Conservation (phyloP, 2,329 filamentous ascomycete species). For the Penicillium freii region DNA sequence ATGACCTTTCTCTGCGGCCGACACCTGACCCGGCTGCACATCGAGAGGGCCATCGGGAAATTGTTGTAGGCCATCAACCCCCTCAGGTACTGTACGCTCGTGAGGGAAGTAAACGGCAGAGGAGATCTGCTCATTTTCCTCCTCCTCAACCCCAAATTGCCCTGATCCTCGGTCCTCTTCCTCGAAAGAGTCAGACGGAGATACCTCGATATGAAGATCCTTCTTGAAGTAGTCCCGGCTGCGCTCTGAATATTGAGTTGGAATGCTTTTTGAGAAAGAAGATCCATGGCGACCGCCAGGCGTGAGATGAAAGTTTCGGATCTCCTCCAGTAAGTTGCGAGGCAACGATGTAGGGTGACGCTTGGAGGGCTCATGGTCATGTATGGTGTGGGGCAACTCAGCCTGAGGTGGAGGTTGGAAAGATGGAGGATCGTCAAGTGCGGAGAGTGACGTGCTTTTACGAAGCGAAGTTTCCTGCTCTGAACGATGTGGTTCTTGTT, state of each 20-base stretch:
- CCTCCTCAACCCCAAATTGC: constrained; percentile 55
- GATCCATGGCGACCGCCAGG: constrained; percentile 47
- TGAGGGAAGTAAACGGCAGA: constrained; percentile 65
- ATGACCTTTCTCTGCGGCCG: constrained; percentile 28
- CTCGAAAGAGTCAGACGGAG: constrained; percentile 26
- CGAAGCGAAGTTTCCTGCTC: constrained; percentile 24
- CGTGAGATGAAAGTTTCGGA: constrained; percentile 54
- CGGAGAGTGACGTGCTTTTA: constrained; percentile 31
- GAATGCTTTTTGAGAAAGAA: constrained; percentile 46
- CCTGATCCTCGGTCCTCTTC: constrained; percentile 23
- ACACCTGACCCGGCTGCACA: constrained; percentile 27
- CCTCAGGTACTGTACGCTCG: constrained; percentile 45
- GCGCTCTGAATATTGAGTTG: constrained; percentile 38
- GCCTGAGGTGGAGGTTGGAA: constrained; percentile 17
- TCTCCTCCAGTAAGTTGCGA: constrained; percentile 55
- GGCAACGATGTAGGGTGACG: constrained; percentile 43
- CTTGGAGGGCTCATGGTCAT: constrained; percentile 26
- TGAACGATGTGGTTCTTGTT: constrained; percentile 10
- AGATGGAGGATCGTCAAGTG: constrained; percentile 24
- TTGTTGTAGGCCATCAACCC: constrained; percentile 25
- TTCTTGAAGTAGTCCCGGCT: constrained; percentile 30
- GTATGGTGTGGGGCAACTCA: constrained; percentile 8
- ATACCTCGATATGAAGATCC: constrained; percentile 18
- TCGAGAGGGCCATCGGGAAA: constrained; percentile 21
- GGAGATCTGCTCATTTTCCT: constrained; percentile 62